Conservation (phyloP, 768 basidiomycete species). For the Baorangia bicolor region DNA sequence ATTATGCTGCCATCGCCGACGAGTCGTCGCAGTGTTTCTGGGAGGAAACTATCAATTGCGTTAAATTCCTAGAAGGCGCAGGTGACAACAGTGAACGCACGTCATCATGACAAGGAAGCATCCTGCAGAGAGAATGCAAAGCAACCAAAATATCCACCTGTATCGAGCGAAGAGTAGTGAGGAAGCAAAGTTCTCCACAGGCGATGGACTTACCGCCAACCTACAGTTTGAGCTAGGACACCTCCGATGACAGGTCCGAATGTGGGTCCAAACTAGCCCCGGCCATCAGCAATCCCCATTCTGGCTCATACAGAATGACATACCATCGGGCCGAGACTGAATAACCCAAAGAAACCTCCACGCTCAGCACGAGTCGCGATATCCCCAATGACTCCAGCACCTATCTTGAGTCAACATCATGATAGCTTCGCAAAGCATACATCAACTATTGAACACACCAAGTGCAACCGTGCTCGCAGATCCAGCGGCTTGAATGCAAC, state of each 20-base stretch:
- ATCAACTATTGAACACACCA: slow-evolving; percentile 37
- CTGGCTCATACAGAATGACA: neutral
- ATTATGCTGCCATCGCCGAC: slow-evolving; percentile 32
- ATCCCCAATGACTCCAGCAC: slow-evolving; percentile 77
- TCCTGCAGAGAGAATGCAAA: slow-evolving; percentile 16
- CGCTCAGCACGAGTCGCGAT: slow-evolving; percentile 72
- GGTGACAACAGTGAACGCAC: slow-evolving; percentile 1
- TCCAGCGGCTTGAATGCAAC: slow-evolving; percentile 77
- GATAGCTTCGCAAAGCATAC: neutral
- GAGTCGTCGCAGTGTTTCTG: slow-evolving; percentile 20
- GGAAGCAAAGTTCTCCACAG: neutral
- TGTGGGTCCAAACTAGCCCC: slow-evolving; percentile 53
- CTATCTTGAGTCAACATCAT: slow-evolving; percentile 30
- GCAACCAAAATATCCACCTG: slow-evolving; percentile 26
- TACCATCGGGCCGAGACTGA: slow-evolving; percentile 64
- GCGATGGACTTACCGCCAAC: slow-evolving; percentile 54
- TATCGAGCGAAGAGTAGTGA: neutral
- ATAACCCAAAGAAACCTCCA: slow-evolving; percentile 72
- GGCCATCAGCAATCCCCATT: neutral
- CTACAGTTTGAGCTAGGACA: slow-evolving; percentile 51
- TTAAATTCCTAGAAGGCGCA: neutral
- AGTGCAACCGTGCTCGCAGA: slow-evolving; percentile 78
- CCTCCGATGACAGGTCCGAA: slow-evolving; percentile 52
- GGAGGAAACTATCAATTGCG: slow-evolving; percentile 20
- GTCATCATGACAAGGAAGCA: slow-evolving; percentile 13